Evolutionary conservation across 257 asterid species (phyloP).

Genomic region (Solanum virginianum): DNA sequence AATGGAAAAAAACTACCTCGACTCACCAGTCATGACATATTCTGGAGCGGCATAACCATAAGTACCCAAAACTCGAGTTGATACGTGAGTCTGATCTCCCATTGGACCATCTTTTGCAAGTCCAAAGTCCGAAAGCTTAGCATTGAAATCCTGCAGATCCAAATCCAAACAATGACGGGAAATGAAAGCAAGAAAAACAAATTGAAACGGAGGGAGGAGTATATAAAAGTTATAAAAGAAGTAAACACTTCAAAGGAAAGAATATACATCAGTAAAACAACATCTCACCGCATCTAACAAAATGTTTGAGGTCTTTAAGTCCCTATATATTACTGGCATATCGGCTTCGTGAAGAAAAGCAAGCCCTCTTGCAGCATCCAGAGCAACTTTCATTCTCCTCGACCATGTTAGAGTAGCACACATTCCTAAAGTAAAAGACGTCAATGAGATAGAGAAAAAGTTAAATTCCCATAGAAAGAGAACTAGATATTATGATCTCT

Average conservation of each 20-base stretch:
- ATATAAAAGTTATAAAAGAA: neutral
- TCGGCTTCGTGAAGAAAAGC: constrained; percentile 95
- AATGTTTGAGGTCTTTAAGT: constrained; percentile 84
- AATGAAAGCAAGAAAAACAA: neutral
- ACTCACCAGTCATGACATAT: constrained; percentile 96
- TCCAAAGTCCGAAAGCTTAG: constrained; percentile 93
- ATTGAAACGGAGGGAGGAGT: too few species aligned
- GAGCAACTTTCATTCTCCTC: constrained; percentile 67
- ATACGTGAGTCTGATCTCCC: constrained; percentile 96
- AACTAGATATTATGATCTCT: neutral
- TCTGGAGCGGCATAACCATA: constrained; percentile 98
- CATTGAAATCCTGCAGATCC: constrained; percentile 63
- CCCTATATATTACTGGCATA: constrained; percentile 81
- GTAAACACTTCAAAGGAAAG: neutral
- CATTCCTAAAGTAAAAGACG: constrained; percentile 40
- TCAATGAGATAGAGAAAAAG: neutral
- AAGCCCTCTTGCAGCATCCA: constrained; percentile 93
- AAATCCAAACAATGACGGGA: neutral
- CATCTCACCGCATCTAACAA: constrained; percentile 71
- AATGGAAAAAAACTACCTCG: neutral
- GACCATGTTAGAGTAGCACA: constrained; percentile 64
- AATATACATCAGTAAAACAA: neutral
- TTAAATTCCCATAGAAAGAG: neutral
- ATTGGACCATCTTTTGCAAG: constrained; percentile 90
- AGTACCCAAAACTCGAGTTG: constrained; percentile 96